A percentile compares a stretch with the other conserved stretches of the same genome.
Conservation (phyloP, 169 alveolate species). For the Cryptosporidium baileyi region DNA sequence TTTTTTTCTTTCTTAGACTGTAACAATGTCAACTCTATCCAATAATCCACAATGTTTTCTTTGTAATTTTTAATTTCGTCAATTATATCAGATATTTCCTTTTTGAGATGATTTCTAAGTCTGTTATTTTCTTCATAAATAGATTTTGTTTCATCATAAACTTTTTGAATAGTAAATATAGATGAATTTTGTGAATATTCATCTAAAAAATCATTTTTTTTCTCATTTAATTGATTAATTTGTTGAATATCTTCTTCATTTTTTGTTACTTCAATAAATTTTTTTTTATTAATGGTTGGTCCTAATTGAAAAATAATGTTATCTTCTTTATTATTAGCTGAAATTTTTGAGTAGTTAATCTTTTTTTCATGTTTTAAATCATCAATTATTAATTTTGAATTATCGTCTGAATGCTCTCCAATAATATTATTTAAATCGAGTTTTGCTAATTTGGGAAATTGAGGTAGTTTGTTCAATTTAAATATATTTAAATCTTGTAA, state of each 20-base stretch:
- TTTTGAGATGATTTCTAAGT: not conserved
- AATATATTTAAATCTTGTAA: too few relatives aligned
- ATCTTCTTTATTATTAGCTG: not conserved
- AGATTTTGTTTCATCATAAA: not conserved
- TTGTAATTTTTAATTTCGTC: slow-evolving; percentile 2
- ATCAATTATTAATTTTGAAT: not conserved
- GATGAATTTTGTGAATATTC: too few relatives aligned
- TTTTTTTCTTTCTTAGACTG: slow-evolving; percentile 8
- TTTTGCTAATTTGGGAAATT: slow-evolving; percentile 22
- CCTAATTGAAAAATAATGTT: slow-evolving; percentile 37
- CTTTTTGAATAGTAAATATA: too few relatives aligned
- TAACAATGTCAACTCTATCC: slow-evolving; percentile 56
- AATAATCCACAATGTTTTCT: slow-evolving; percentile 41
- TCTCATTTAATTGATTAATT: not conserved
- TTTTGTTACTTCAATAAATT: not conserved
- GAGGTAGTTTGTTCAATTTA: slow-evolving; percentile 11
- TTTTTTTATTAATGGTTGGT: slow-evolving; percentile 29
- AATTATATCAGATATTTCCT: slow-evolving; percentile 10
- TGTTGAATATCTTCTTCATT: not conserved
- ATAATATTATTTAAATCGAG: slow-evolving; percentile 2
- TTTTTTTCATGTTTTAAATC: too few relatives aligned
- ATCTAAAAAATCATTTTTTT: too few relatives aligned
- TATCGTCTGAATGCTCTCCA: not conserved
- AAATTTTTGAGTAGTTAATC: too few relatives aligned
- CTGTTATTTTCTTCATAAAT: not conserved